A percentile compares a stretch with the other conserved stretches of the same genome.
These are phyloP conservation scores for Pelomyxa schiedti DNA, from an alignment of 78 protist species.

Conservation along the genomic window DNA sequence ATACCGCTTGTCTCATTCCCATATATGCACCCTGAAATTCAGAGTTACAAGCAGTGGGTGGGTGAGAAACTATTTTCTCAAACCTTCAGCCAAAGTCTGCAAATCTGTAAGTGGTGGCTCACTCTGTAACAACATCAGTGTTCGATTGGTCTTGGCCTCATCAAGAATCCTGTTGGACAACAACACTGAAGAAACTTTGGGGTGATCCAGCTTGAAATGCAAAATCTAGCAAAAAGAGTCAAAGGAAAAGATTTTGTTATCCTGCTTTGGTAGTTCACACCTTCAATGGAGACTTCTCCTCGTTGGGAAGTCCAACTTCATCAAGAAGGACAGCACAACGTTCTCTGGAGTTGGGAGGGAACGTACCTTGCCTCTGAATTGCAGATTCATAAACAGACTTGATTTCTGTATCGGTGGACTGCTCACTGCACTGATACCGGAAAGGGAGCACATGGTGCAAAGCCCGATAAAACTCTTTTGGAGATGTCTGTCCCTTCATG, in stretches of 20 bases:
- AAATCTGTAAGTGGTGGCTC: neutral
- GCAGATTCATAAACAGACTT: neutral
- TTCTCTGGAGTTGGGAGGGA: neutral
- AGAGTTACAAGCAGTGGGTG: no score
- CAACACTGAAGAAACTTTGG: neutral
- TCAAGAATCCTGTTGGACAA: neutral
- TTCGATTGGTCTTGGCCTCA: neutral
- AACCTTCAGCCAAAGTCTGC: neutral
- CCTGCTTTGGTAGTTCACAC: no score
- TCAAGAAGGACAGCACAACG: constrained; percentile 3
- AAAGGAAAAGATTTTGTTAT: no score
- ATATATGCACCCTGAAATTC: no score
- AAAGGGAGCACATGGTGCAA: neutral
- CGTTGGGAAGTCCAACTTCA: constrained; percentile 1
- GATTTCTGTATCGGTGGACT: neutral
- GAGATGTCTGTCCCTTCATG: neutral
- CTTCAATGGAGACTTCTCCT: neutral
- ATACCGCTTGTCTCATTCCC: no score
- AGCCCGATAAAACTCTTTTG: neutral
- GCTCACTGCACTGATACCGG: neutral
- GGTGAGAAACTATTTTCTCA: no score
- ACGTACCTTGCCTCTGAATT: neutral
- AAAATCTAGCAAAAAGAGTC: no score
- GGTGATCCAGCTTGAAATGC: neutral
- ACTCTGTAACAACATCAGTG: neutral